These are phyloP conservation scores for Ceratocystis diversiconidia DNA, from an alignment of 2,329 filamentous ascomycete genomes.

Conservation along the genomic window DNA sequence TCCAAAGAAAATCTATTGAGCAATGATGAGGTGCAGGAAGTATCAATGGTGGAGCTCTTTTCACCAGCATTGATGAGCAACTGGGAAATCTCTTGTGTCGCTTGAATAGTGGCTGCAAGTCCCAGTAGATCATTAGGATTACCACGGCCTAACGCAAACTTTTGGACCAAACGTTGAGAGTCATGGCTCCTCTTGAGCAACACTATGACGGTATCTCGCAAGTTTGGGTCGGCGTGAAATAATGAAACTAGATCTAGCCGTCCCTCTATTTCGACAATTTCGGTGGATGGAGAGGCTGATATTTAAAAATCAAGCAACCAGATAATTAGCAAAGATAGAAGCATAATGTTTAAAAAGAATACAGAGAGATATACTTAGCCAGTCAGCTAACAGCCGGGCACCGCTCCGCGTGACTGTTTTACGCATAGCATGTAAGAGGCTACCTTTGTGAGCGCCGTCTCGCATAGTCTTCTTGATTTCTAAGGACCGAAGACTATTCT, in stretches of 20 bases:
- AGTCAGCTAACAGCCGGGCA: constrained; percentile 66
- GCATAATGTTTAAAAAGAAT: constrained; percentile 1
- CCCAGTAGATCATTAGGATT: constrained; percentile 80
- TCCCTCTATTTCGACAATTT: constrained; percentile 58
- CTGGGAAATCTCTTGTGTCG: constrained; percentile 51
- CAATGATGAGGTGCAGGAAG: constrained; percentile 32
- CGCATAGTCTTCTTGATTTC: constrained; percentile 79
- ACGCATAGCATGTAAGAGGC: constrained; percentile 76
- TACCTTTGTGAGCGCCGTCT: constrained; percentile 66
- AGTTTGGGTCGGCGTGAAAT: constrained; percentile 50
- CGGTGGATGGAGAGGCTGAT: constrained; percentile 67
- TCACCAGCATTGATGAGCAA: constrained; percentile 28
- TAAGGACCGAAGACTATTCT: constrained; percentile 74
- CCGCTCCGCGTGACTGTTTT: constrained; percentile 86
- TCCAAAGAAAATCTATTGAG: constrained; percentile 48
- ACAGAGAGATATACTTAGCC: constrained; percentile 44
- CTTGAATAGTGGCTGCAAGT: constrained; percentile 65
- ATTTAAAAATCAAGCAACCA: constrained; percentile 9
- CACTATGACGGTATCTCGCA: constrained; percentile 55
- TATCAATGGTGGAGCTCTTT: constrained; percentile 10
- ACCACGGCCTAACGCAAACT: constrained; percentile 84
- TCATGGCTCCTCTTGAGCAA: constrained; percentile 67
- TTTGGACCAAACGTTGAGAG: constrained; percentile 79
- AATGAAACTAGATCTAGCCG: constrained; percentile 69
- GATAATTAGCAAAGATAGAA: constrained; percentile 1